These are phyloP conservation scores for Fraxinus pennsylvanica DNA, from an alignment of 257 asterid species.

Conservation along the genomic window DNA sequence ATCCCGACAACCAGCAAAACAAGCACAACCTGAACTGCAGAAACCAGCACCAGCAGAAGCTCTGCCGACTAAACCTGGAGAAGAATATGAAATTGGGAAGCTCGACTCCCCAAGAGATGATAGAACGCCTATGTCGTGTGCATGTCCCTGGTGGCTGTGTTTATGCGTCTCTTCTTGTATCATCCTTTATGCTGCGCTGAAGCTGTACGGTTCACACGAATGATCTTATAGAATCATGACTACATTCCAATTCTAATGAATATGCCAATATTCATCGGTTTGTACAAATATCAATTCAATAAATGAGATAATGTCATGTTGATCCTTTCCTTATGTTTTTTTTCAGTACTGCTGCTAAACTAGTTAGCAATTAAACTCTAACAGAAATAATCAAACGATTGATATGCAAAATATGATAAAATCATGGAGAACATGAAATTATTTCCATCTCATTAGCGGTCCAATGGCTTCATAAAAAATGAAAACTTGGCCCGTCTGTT, in stretches of 20 bases:
- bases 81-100: constrained; percentile 22
- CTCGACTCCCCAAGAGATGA: constrained; percentile 18
- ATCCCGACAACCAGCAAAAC: constrained; percentile 20
- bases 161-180: constrained; percentile 57
- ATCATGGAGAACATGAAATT: no score
- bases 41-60: neutral
- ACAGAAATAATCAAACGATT: neutral
- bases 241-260: neutral
- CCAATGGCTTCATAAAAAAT: no score
- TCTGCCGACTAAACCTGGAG: constrained; percentile 15
- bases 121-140: constrained; percentile 30
- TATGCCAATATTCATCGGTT: neutral
- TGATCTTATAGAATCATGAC: constrained; percentile 18
- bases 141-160: constrained; percentile 47
- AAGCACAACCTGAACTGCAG: constrained; percentile 19
- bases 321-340: neutral
- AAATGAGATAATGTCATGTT: neutral
- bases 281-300: constrained; percentile 7
- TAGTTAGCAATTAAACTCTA: no score
- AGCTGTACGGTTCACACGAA: constrained; percentile 45
- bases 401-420: neutral
- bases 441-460: neutral
- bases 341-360: neutral
- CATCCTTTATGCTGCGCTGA: constrained; percentile 54
- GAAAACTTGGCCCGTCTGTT: no score